These are phyloP conservation scores for Pichia deserticola DNA, from an alignment of 805 yeast genomes.

Conservation along the genomic window DNA sequence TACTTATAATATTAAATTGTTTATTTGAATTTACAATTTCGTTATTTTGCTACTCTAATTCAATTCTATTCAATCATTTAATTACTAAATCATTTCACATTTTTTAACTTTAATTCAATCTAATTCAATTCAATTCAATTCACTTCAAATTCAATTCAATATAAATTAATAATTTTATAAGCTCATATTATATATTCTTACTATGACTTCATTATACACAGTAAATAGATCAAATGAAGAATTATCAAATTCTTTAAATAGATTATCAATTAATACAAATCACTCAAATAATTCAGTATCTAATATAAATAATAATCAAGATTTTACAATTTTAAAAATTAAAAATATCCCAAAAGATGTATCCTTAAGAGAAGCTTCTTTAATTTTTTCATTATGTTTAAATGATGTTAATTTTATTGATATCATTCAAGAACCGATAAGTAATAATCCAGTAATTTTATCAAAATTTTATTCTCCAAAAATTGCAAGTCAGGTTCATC, in stretches of 20 bases:
- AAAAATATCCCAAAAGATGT: constrained; percentile 59
- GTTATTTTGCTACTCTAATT: not conserved
- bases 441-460: constrained; percentile 28
- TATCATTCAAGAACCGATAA: constrained; percentile 24
- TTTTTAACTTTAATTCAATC: not conserved
- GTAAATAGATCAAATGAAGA: constrained; percentile 10
- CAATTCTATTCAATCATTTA: not conserved
- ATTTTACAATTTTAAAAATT: constrained; percentile 29
- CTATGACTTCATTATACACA: constrained; percentile 2
- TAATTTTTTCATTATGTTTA: constrained; percentile 61
- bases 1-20: no score
- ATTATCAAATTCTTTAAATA: constrained; percentile 8
- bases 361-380: constrained; percentile 55
- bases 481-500: constrained; percentile 37
- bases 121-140: not conserved
- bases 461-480: constrained; percentile 40
- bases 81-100: not conserved
- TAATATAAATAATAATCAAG: not conserved
- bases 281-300: not conserved
- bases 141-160: not conserved
- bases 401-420: constrained; percentile 43
- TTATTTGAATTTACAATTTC: no score
- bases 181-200: no score
- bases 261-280: constrained; percentile 7
- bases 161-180: no score